Evolutionary conservation across 305 asterid species (phyloP), one percentile per base, ranked within the genome.

Genomic region (Rubia balearica): DNA sequence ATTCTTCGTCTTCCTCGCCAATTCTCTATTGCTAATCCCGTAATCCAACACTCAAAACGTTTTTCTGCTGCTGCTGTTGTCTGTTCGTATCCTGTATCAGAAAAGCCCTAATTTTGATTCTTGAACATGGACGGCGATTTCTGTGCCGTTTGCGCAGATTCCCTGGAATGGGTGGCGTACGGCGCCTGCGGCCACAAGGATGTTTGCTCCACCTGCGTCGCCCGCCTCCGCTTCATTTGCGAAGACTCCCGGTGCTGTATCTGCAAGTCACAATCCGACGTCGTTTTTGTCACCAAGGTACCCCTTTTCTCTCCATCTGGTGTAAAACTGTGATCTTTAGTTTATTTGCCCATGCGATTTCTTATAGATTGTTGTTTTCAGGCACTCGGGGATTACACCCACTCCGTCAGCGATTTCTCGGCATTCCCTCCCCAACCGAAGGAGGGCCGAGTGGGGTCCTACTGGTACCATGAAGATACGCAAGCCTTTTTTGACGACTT

Each of bases 181-280:
- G 99, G 99, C 30, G 86, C 89, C 4, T 95, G 99, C 43, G 97
- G 96, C 68, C 99, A 95, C 96, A 95, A 79, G 79, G 99, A 95
- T 22, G 99, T 95, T 4, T 95, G 99, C 80, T 95, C 99, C 49
- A 95, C 96, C 74, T 95, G 99, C 82, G 96, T 92, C 53, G 96
- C 90, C 77, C 99, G 99, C 67, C 97, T 95, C 78, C 96, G 99
- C 62, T 92, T 95, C 81, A 95, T 95, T 77, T 92, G 98, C 79
- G 81, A 87, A 60, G 99, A 95, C 78, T 96, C 91, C 73, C 88
- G 88, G 43, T 95, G 99, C 83, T 92, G 98, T 81, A 95, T 95
- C 68, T 95, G 99, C 89, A 95, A 92, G 85, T 80, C 97, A 38
- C 89, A 85, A 30, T 84, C 92, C 38, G 71, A 73, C 61, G 76